These are phyloP conservation scores for Aspergillus carbonarius DNA, from an alignment of 2,329 filamentous ascomycete species.

Conservation along the genomic window DNA sequence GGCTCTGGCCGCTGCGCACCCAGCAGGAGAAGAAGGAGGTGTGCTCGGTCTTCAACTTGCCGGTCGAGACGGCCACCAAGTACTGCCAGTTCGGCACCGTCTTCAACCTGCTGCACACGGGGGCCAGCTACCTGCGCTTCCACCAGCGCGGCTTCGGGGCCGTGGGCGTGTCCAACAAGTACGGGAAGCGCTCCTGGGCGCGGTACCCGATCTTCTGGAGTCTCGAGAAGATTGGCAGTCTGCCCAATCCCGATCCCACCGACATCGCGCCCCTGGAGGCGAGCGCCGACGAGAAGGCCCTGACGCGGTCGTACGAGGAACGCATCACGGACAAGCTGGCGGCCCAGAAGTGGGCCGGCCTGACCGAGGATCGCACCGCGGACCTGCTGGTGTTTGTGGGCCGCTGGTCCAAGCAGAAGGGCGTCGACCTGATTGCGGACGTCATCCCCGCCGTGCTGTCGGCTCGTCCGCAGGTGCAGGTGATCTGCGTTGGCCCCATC, in stretches of 20 bases:
- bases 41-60: constrained; percentile 62
- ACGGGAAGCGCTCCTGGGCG: constrained; percentile 64
- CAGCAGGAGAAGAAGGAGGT: constrained; percentile 61
- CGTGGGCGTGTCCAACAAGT: constrained; percentile 66
- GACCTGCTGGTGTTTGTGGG: constrained; percentile 68
- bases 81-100: constrained; percentile 68
- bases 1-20: constrained; percentile 65
- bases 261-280: constrained; percentile 35
- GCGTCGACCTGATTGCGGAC: constrained; percentile 66
- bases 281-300: constrained; percentile 60
- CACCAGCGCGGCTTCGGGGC: constrained; percentile 67
- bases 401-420: constrained; percentile 67
- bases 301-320: constrained; percentile 46
- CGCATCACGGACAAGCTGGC: constrained; percentile 56
- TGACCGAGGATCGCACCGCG: constrained; percentile 59
- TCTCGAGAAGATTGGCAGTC: constrained; percentile 58
- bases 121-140: constrained; percentile 62
- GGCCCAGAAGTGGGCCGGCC: constrained; percentile 67
- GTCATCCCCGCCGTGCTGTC: constrained; percentile 64
- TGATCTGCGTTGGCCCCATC: constrained; percentile 62
- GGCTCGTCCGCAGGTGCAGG: constrained; percentile 57
- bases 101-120: constrained; percentile 66
- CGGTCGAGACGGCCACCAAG: constrained; percentile 54
- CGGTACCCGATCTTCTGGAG: constrained; percentile 69
- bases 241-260: constrained; percentile 65